A percentile compares a stretch with the other conserved stretches of the same genome.
These are phyloP conservation scores for Drosera spatulata DNA, from an alignment of 179 eudicot genomes.

Conservation along the genomic window DNA sequence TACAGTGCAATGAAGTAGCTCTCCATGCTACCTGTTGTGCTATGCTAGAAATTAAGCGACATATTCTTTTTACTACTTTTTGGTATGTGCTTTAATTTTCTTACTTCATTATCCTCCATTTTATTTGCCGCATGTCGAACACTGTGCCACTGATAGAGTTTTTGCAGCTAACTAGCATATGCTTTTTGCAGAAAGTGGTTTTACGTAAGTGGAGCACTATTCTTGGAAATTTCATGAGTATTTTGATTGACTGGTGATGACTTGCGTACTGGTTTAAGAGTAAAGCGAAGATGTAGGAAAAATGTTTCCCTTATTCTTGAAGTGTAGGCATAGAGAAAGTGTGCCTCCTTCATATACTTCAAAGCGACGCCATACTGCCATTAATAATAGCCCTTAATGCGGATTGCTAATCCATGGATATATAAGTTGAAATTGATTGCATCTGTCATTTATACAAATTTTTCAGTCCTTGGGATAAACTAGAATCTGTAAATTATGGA, in stretches of 20 bases:
- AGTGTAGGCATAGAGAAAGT: slow-evolving; percentile 57
- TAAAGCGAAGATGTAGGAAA: slow-evolving; percentile 59
- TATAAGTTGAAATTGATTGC: slow-evolving; percentile 33
- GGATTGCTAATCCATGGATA: slow-evolving; percentile 34
- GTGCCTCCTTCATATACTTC: slow-evolving; percentile 54
- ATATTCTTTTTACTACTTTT: too few species aligned
- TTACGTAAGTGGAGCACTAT: slow-evolving; percentile 15
- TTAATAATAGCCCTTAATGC: slow-evolving; percentile 11
- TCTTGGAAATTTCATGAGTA: slow-evolving; percentile 2
- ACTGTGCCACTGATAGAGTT: neutral
- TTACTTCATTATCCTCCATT: too few species aligned
- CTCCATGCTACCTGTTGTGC: too few species aligned
- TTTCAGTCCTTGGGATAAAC: slow-evolving; percentile 13
- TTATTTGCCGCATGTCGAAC: neutral
- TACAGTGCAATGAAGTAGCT: too few species aligned
- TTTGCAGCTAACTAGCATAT: neutral
- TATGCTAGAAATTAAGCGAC: too few species aligned
- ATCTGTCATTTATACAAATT: slow-evolving; percentile 26
- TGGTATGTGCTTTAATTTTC: too few species aligned
- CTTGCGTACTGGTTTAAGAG: slow-evolving; percentile 43
- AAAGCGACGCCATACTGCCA: slow-evolving; percentile 60
- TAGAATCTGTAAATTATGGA: slow-evolving; percentile 31
- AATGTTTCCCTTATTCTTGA: slow-evolving; percentile 54
- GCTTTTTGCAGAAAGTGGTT: neutral
- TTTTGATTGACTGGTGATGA: slow-evolving; percentile 12